Evolutionary conservation across 306 rosid species (phyloP), one percentile per base, ranked within the genome.

Genomic region (Lithocarpus polystachyus): DNA sequence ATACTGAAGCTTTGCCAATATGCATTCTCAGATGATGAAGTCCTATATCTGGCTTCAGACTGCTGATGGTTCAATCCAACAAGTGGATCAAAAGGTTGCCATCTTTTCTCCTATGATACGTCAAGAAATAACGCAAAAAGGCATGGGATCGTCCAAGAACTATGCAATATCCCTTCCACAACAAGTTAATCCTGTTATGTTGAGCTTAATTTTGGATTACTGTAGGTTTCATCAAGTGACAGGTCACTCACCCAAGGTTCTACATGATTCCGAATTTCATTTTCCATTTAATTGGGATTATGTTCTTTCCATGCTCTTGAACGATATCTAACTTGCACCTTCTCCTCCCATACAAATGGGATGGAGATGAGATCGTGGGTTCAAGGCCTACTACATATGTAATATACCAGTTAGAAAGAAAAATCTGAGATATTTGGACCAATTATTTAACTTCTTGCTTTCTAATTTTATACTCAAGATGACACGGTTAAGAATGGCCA

Each of bases 31-130:
- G 88, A 87, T 87, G 97, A 92, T 94, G 97, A 92, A 90, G 90
- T 91, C 97, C 59, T 92, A 85, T 82, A 86, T 94, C 69, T 94
- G 98, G 97, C 89, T 94, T 85, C 96, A 90, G 74, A 94, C 97
- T 51, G 88, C 92, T 13, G 97, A 92, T 53, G 98, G 94, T 82
- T 94, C 97, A 72, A 94, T 92, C 79, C 98, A 94, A 86, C 90
- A 94, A 94, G 97, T 94, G 76, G 97, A 94, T 87, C 94, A 94
- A 86, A 97, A 92, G 86, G 93, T 90, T 79, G 97, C 96, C 12
- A 92, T 92, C 94, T 90, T 90, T 92, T 94, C 93, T 74, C 98
- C 98, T 6, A 81, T 90, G 87, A 90, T 94, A 78, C 90, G 97
- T 78, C 88, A 87, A 35, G 97, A 94, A 87, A 80, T 92, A 86